Evolutionary conservation across 306 rosid genomes (phyloP), one percentile per base, ranked within the genome.

Genomic region (Dalbergia cultrata): DNA sequence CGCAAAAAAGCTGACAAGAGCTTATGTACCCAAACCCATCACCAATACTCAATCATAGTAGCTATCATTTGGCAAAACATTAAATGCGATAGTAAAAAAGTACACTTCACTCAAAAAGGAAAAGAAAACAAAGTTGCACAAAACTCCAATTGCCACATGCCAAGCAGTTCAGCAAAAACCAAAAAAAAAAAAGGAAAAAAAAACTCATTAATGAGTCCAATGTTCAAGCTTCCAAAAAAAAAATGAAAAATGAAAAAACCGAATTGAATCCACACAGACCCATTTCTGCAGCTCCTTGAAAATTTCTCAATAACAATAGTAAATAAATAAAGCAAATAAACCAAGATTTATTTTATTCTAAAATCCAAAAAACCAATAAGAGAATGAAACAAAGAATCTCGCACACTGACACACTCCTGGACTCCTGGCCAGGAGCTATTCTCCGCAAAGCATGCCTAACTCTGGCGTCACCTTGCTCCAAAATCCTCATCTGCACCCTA

Each of bases 371-470:
- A 4, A 8, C 49, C 5, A 54, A 5, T 1, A 7, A 59, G 22
- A 3, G 9, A 72, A 54, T 18, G 41, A 33, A 21, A 21, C 22
- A 21, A 21, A 21, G 22, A 50, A 57, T 31, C 31, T 13, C 53
- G n/a, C 12, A 31, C 59, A 21, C 1, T 21, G 22, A 35, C 3
- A 50, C 77, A 84, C 21, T 93, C 99, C 97, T 95, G 97, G 37
- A 84, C 21, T 93, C 99, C 97, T 95, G 97, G 37, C 97, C 92
- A 21, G 99, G 93, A 80, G 95, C 93, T 21, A 95, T 89, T 82
- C 97, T 85, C 67, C 93, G 81, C 0, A 95, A 82, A 26, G 92
- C 97, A 78, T 97, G 83, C 54, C 97, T 78, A 82, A 95, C 88
- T 58, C 99, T 86, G 35, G 93, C 76, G 87, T 95, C 97, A 21